phyloP scores from a whole-genome alignment of 2,329 filamentous ascomycete genomes.

The Lasiodiplodia hormozganensis region DNA sequence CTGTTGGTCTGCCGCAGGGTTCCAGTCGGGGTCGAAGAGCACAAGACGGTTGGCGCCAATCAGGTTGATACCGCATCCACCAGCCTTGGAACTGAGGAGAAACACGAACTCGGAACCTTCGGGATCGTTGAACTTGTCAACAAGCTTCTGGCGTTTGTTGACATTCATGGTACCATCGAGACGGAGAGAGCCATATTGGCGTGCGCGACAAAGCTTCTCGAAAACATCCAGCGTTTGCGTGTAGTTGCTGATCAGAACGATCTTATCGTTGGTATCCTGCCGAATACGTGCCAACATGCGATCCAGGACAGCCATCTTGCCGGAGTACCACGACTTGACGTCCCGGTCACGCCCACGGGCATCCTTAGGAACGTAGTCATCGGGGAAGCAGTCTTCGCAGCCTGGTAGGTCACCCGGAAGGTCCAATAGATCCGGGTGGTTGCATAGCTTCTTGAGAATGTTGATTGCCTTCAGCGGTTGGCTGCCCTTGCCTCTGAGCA shows the following conservation, averaged over 20 bases:
- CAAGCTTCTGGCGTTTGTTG: slow-evolving; percentile 94
- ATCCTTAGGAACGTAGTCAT: slow-evolving; percentile 89
- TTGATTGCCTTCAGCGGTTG: slow-evolving; percentile 97
- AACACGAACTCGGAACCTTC: slow-evolving; percentile 91
- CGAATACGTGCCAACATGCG: slow-evolving; percentile 96
- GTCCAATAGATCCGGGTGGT: slow-evolving; percentile 92
- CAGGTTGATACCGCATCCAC: slow-evolving; percentile 93
- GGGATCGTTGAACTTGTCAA: slow-evolving; percentile 97
- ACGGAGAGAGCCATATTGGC: slow-evolving; percentile 83
- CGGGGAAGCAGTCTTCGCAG: slow-evolving; percentile 79
- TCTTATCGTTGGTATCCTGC: slow-evolving; percentile 97
- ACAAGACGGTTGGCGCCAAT: slow-evolving; percentile 95
- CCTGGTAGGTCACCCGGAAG: slow-evolving; percentile 85
- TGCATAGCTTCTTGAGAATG: slow-evolving; percentile 97
- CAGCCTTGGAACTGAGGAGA: slow-evolving; percentile 94
- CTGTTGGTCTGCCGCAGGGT: slow-evolving; percentile 96
- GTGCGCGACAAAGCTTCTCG: slow-evolving; percentile 84
- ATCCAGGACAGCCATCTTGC: slow-evolving; percentile 98
- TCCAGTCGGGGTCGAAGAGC: slow-evolving; percentile 94
- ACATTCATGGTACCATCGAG: slow-evolving; percentile 98
- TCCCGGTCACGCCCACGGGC: slow-evolving; percentile 88
- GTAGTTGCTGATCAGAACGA: slow-evolving; percentile 98
- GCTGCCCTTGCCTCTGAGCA: slow-evolving; percentile 91
- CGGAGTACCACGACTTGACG: slow-evolving; percentile 93
- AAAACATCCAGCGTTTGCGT: slow-evolving; percentile 96